These are phyloP conservation scores for Hibiscus mutabilis DNA, from an alignment of 345 rosid species.

Conservation along the genomic window DNA sequence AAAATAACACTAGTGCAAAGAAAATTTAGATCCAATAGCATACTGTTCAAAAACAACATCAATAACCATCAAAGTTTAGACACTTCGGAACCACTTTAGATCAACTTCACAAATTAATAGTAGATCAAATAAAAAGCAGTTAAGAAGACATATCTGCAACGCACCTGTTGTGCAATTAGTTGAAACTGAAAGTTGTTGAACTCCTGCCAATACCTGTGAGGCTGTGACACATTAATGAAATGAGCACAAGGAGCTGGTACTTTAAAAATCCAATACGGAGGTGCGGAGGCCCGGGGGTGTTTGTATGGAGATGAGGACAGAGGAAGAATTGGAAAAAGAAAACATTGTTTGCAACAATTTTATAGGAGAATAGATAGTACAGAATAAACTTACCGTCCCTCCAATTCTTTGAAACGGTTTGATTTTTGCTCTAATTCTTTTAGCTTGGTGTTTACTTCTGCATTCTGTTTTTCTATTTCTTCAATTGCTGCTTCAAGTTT, in stretches of 20 bases:
- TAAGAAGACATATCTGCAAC: conserved; percentile 18
- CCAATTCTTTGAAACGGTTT: conserved; percentile 77
- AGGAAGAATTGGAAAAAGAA: not conserved
- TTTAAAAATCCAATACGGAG: too few relatives aligned
- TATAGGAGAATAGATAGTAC: not conserved
- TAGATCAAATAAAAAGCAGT: not conserved
- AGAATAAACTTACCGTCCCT: conserved; percentile 60
- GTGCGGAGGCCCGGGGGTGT: not conserved
- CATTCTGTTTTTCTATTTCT: conserved; percentile 76
- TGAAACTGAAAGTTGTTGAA: conserved; percentile 94
- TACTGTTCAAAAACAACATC: not conserved
- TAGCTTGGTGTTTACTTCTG: conserved; percentile 52
- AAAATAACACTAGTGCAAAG: not conserved
- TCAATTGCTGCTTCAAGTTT: conserved; percentile 73
- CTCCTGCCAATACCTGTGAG: conserved; percentile 96
- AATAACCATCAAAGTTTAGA: not conserved
- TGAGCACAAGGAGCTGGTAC: not conserved
- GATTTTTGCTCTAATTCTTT: conserved; percentile 80
- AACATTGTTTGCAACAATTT: not conserved
- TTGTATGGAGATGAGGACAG: not conserved
- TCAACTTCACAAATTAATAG: not conserved
- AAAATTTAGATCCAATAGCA: not conserved
- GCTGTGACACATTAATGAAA: conserved; percentile 38
- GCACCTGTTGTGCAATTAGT: conserved; percentile 77
- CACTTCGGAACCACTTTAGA: not conserved